phyloP scores from a whole-genome alignment of 139 green algal genomes.

The Chlamydomonas asymmetrica region DNA sequence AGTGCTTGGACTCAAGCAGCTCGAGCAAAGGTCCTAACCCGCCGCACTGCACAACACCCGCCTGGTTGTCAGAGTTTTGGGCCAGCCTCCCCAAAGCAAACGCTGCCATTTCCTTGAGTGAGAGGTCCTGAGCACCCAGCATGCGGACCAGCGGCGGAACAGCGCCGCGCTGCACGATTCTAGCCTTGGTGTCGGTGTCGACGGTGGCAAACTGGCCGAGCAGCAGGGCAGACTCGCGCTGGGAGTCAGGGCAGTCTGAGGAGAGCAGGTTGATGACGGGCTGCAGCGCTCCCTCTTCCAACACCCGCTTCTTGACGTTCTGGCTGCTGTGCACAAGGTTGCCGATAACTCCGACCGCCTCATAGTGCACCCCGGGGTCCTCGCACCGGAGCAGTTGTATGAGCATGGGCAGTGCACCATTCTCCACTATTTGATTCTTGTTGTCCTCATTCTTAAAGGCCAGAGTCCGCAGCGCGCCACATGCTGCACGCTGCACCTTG shows the following conservation, averaged over 20 bases:
- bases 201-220: constrained; percentile 96
- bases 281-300: constrained; percentile 90
- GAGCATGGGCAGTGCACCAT: constrained; percentile 84
- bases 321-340: constrained; percentile 91
- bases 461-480: constrained; percentile 83
- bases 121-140: constrained; percentile 73
- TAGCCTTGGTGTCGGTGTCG: constrained; percentile 79
- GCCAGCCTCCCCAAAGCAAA: constrained; percentile 96
- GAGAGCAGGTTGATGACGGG: constrained; percentile 93
- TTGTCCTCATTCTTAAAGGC: constrained; percentile 99
- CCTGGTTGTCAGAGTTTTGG: constrained; percentile 95
- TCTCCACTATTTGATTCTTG: constrained; percentile 96
- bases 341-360: constrained; percentile 97
- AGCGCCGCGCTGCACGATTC: constrained; percentile 93
- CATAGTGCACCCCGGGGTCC: constrained; percentile 91
- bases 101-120: constrained; percentile 95
- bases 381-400: constrained; percentile 94
- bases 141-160: constrained; percentile 94
- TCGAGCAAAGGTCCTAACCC: constrained; percentile 87
- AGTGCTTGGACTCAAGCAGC: constrained; percentile 84
- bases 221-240: constrained; percentile 94
- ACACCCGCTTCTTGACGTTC: constrained; percentile 55
- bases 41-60: constrained; percentile 76
- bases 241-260: constrained; percentile 84
- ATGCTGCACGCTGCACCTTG: constrained; percentile 86